Base-by-base conservation (phyloP, 2,329 filamentous ascomycete genomes). In the Stenocarpella maydis region DNA sequence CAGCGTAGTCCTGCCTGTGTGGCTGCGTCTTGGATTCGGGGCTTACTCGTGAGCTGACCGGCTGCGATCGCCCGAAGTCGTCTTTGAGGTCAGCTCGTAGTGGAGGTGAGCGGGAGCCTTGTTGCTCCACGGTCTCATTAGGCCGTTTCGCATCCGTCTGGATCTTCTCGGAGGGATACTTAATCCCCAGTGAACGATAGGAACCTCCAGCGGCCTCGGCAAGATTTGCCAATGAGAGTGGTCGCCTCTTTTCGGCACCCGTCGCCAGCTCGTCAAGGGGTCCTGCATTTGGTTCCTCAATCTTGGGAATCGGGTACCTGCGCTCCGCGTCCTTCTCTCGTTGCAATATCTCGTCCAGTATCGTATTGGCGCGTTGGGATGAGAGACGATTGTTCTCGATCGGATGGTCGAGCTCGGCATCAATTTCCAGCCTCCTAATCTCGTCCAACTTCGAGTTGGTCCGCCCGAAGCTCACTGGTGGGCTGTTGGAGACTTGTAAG, bases 401-500 rank as follows among this genome's bases (percentile, higher is more conserved):
- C 8, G 68, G 65, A 39, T 47, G 31, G 26, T 54, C 69, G 70
- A 74, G 74, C 65, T 76, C 73, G 69, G 74, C 74, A 68, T 78
- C 76, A 26, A 75, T 73, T 69, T 83, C 81, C 60, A 78, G 73
- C 63, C 78, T 75, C 14, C 76, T 75, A 64, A 82, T 78, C 60
- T 80, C 76, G 19, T 80, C 77, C 24, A 82, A 75, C 54, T 77
- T 78, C 47, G 75, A 77, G 65, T 80, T 81, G 69, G 74, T 77
- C 49, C 77, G 78, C 53, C 73, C 77, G 26, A 82, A 77, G 34
- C 76, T 79, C 64, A 88, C 81, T 39, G 85, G 83, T n/a, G 87
- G 87, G 71, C 86, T 89, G 71, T 85, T 81, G 0, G 87, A 89
- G 41, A 86, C 75, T 69, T 88, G 86, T 47, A 88, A 70, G 69